Conservation (phyloP, 129 eudicot genomes). For the Smallanthus sonchifolius region DNA sequence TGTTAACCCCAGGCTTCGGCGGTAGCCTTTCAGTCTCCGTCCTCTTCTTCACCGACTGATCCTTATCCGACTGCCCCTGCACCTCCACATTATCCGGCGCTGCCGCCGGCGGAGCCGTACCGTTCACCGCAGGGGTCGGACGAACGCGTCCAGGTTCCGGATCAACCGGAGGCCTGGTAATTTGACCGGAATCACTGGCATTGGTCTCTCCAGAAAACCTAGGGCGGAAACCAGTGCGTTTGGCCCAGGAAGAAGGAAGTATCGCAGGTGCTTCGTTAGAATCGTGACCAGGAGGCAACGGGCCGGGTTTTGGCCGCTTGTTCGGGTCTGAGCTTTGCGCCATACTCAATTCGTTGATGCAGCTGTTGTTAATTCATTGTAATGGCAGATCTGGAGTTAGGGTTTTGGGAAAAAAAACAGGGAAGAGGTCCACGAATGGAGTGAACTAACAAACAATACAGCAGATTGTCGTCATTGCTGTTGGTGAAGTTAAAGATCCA, state of each 20-base stretch:
- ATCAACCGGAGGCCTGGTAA: constrained; percentile 43
- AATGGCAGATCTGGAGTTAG: constrained; percentile 28
- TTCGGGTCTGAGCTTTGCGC: constrained; percentile 57
- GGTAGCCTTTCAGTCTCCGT: constrained; percentile 46
- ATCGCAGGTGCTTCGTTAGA: constrained; percentile 47
- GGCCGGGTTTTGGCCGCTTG: constrained; percentile 64
- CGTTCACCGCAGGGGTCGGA: constrained; percentile 36
- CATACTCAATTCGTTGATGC: constrained; percentile 5
- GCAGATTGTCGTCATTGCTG: background rate
- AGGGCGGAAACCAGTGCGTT: constrained; percentile 90
- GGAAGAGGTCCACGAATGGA: background rate
- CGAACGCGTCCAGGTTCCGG: constrained; percentile 60
- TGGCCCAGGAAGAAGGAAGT: constrained; percentile 97
- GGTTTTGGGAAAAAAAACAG: constrained; percentile 13
- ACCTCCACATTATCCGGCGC: background rate
- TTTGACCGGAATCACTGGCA: constrained; percentile 67
- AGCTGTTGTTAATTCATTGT: constrained; percentile 14
- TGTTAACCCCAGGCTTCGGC: constrained; percentile 21
- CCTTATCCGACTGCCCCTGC: constrained; percentile 27
- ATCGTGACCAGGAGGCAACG: constrained; percentile 62
- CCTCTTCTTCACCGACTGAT: constrained; percentile 43
- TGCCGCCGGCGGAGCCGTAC: constrained; percentile 49
- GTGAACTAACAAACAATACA: background rate
- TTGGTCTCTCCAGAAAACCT: constrained; percentile 94
- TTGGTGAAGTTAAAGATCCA: background rate